Evolutionary conservation across 257 asterid genomes (phyloP), one percentile per base, ranked within the genome.

Genomic region (Hygrophila difformis): DNA sequence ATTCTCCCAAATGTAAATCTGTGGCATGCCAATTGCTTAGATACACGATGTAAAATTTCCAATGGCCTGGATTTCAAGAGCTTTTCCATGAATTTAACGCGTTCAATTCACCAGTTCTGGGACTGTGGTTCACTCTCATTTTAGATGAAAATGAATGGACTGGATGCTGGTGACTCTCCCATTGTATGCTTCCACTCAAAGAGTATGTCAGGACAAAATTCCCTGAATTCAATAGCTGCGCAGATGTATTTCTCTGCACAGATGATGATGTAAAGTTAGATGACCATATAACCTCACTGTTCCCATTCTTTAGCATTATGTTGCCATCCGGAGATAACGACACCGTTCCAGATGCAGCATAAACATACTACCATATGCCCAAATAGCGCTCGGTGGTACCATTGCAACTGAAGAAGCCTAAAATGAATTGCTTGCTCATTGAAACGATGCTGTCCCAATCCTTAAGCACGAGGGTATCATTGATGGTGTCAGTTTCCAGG

Each of bases 101-200:
- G n/a, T 16, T 17, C 21, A 31, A 33, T 15, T 12, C 46, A 10
- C 50, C 49, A 37, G 39, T 44, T 43, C 49, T 34, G 15, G 54
- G 49, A n/a, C 38, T 39, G 14, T 18, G 52, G 3, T 60, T 41
- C 21, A 74, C 22, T 38, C 53, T 67, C 82, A 74, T 74, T 0
- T 3, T 8, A 6, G 39, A 60, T 38, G 70, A 26, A 15, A 57
- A 44, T 12, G 79, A 18, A 40, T 67, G 65, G 0, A 74, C 47
- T 1, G 67, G 72, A 39, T 55, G 43, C 18, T 48, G 29, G 57
- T 70, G 69, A 31, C 82, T 74, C 44, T 70, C 71, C 82, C 82
- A 74, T 2, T 62, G 3, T 11, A 3, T 6, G 2, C 33, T 36
- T 9, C 65, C 60, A 14, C 56, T 50, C 9, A 60, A 47, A 8